phyloP scores from a whole-genome alignment of 1,139 yeast genomes.

The Yamadazyma membranifaciens region DNA sequence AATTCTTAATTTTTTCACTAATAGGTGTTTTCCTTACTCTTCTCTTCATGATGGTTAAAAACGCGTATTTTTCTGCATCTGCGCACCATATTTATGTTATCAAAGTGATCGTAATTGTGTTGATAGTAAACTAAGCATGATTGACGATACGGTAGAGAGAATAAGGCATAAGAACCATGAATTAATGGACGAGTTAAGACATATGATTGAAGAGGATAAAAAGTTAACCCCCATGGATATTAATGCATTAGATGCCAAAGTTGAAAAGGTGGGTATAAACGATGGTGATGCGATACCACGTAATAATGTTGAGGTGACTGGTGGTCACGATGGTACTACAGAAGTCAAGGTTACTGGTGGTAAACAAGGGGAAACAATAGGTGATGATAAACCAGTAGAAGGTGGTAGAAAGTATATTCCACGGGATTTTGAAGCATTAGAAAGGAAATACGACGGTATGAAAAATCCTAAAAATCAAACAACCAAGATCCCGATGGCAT shows the following conservation, averaged over 20 bases:
- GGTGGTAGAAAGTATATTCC: not conserved
- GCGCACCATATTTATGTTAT: too few species aligned
- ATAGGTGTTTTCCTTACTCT: conserved; percentile 32
- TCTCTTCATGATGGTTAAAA: conserved; percentile 12
- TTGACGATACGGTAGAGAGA: conserved; percentile 10
- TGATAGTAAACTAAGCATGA: not conserved
- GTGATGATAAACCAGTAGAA: too few species aligned
- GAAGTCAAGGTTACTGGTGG: too few species aligned
- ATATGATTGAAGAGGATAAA: conserved; percentile 7
- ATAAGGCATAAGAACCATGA: conserved; percentile 7
- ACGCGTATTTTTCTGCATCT: conserved; percentile 11
- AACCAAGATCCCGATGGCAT: too few species aligned
- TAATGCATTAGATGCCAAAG: conserved; percentile 1
- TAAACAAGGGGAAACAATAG: too few species aligned
- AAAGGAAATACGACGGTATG: too few species aligned
- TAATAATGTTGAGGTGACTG: not conserved
- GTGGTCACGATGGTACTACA: too few species aligned
- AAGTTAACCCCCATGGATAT: conserved; percentile 8
- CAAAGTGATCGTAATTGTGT: too few species aligned
- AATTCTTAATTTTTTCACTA: conserved; percentile 39
- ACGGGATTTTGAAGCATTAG: not conserved
- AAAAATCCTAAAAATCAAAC: too few species aligned
- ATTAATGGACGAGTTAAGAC: conserved; percentile 7
- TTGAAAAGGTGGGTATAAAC: not conserved
- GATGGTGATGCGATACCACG: not conserved